Percentiles rank a stretch among this genome's conserved stretches.
Conservation (phyloP, 805 yeast genomes). For the Lachancea sp. region DNA sequence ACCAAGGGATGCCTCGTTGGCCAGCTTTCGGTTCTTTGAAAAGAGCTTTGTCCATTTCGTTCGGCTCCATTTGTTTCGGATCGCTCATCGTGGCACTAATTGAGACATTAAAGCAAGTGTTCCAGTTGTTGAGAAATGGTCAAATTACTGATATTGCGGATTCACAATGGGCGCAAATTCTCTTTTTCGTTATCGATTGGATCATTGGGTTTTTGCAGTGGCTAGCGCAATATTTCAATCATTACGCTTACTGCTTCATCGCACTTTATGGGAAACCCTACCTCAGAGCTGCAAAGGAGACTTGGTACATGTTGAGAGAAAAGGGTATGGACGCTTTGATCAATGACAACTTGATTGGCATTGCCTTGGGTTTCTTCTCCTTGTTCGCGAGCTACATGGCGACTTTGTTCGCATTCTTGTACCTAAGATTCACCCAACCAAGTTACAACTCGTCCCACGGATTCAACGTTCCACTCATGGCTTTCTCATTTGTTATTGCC, state of each 20-base stretch:
- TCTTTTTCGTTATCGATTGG: conserved; percentile 49
- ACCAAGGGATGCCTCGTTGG: conserved; percentile 69
- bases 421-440: conserved; percentile 62
- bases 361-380: conserved; percentile 72
- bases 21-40: conserved; percentile 78
- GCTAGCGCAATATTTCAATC: conserved; percentile 80
- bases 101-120: conserved; percentile 54
- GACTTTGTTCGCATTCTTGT: conserved; percentile 56
- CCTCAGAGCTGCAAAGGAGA: conserved; percentile 67
- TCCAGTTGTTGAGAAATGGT: conserved; percentile 45
- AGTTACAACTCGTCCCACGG: conserved; percentile 52
- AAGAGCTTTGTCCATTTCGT: conserved; percentile 76
- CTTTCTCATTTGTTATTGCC: conserved; percentile 66
- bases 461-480: conserved; percentile 66
- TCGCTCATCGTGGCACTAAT: conserved; percentile 65
- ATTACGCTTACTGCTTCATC: conserved; percentile 80
- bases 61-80: conserved; percentile 88
- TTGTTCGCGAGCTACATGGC: conserved; percentile 65
- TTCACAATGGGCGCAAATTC: conserved; percentile 49
- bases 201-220: conserved; percentile 64
- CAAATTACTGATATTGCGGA: conserved; percentile 39
- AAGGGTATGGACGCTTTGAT: conserved; percentile 82
- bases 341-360: conserved; percentile 75
- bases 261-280: conserved; percentile 84
- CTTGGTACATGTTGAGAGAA: conserved; percentile 68